Base-by-base conservation (phyloP, 1,139 yeast genomes). In the Suhomyces ambrosiae region DNA sequence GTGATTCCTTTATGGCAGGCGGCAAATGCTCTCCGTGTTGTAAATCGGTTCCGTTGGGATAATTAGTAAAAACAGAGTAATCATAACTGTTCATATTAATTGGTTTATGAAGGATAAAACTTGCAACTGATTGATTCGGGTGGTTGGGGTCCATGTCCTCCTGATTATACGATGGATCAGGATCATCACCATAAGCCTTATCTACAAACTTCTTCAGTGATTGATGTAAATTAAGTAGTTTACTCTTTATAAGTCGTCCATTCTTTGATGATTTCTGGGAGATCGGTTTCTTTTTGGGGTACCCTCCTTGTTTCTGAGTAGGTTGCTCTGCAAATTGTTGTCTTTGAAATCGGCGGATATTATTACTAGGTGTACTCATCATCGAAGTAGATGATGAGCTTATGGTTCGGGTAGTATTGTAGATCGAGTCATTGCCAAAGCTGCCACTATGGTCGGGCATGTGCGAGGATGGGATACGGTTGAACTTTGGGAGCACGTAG, bases 1-100 rank as follows among this genome's bases (percentile, higher is more conserved):
- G 75, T 4, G 74, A 67, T 30, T 53, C 54, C 41, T 50, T 54
- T 12, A 56, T 43, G 11, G 53, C 53, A 3, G 57, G 57, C 11
- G 49, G 52, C n/a, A 41, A 35, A 23, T 45, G 46, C 24, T 52
- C 51, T 3, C 54, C 54, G 33, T 49, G 52, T 21, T 54, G 56
- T n/a, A 45, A 24, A 33, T 52, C 58, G 11, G 40, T 48, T 2
- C 49, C 56, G 30, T 37, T 43, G 9, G 62, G 54, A 36, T 56
- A 52, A 34, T 54, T 52, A 5, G 53, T 45, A 38, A 53, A 58
- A 9, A 52, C 56, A 6, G 56, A 47, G 38, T 56, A 56, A 44
- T 58, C 63, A 36, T 57, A 58, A 10, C 49, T 45, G 27, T 48
- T 36, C 49, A 49, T 40, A 22, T 47, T 45, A 15, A 47, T 38